Percentiles rank a stretch among this genome's conserved stretches.
Evolutionary conservation across 805 yeast species (phyloP).

Genomic region (Candida quercuum): DNA sequence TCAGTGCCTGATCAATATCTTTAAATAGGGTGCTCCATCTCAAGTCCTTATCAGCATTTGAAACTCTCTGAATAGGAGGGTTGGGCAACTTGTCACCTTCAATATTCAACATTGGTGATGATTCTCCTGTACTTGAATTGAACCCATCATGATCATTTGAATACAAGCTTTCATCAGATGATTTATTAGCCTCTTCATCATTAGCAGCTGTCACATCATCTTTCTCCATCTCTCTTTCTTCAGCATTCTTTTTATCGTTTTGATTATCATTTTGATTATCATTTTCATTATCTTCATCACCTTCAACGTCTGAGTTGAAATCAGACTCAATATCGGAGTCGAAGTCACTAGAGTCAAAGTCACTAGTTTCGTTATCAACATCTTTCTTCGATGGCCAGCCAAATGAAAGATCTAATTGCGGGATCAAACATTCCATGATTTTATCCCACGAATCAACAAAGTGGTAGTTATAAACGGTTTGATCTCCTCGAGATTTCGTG

Average conservation of each 20-base stretch:
- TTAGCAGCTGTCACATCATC: too few relatives aligned
- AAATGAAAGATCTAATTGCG: constrained; percentile 11
- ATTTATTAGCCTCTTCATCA: too few relatives aligned
- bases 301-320: background rate
- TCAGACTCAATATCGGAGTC: constrained; percentile 2
- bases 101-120: background rate
- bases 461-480: constrained; percentile 1
- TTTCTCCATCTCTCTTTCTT: too few relatives aligned
- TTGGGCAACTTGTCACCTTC: background rate
- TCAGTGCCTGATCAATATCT: constrained; percentile 21
- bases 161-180: background rate
- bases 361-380: background rate
- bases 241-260: background rate
- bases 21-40: constrained; percentile 20
- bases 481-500: background rate
- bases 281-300: constrained; percentile 3
- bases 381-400: background rate
- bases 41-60: background rate
- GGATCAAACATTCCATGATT: constrained; percentile 21
- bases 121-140: background rate
- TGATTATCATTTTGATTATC: constrained; percentile 1
- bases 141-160: background rate
- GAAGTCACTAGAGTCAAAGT: background rate
- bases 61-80: too few relatives aligned
- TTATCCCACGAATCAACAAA: constrained; percentile 18